Conservation (phyloP, 345 rosid species). For the Gossypium raimondii region DNA sequence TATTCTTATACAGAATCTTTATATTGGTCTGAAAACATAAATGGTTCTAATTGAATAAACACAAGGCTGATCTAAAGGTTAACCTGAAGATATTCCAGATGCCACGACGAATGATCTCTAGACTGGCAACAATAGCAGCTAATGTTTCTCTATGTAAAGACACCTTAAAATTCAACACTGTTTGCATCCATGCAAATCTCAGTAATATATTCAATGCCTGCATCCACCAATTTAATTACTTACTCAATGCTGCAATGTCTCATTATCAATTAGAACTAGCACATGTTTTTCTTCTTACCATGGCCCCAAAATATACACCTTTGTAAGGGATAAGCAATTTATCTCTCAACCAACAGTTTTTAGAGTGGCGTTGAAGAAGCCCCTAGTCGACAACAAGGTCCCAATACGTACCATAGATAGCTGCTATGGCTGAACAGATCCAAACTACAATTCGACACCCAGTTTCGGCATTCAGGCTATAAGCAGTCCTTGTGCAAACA, state of each 20-base stretch:
- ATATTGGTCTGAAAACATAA: no score
- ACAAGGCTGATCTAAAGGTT: not conserved
- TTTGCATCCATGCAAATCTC: conserved; percentile 51
- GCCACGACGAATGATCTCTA: conserved; percentile 67
- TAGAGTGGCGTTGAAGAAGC: not conserved
- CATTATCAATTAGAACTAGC: not conserved
- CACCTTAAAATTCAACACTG: conserved; percentile 29
- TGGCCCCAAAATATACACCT: not conserved
- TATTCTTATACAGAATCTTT: not conserved
- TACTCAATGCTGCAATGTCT: not conserved
- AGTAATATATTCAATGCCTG: conserved; percentile 27
- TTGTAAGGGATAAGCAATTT: not conserved
- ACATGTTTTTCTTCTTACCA: not conserved
- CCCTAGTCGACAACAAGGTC: not conserved
- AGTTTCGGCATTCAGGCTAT: not conserved
- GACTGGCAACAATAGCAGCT: conserved; percentile 47
- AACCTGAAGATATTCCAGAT: conserved; percentile 73
- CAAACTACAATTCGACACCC: not conserved
- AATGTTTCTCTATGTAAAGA: conserved; percentile 30
- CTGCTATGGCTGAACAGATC: not conserved
- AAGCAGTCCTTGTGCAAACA: not conserved
- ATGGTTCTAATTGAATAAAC: not conserved
- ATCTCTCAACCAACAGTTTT: not conserved
- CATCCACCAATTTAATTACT: conserved; percentile 15
- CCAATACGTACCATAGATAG: not conserved